Evolutionary conservation across 345 rosid genomes (phyloP).

Genomic region (Aethionema arabicum): DNA sequence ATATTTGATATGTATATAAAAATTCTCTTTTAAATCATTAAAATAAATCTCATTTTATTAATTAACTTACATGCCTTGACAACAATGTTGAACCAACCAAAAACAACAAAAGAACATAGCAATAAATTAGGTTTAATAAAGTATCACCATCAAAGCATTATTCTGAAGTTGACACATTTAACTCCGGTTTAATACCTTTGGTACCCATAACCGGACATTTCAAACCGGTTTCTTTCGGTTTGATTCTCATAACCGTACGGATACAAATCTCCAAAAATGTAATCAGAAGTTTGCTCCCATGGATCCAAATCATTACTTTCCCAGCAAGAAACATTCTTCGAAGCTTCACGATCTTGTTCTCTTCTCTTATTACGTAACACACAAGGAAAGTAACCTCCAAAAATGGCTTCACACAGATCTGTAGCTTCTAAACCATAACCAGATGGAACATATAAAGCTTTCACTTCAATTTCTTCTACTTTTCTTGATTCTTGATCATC

Average conservation of each 20-base stretch:
- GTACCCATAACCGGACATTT: constrained; percentile 31
- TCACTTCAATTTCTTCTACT: constrained; percentile 30
- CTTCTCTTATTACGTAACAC: constrained; percentile 38
- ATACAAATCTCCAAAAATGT: constrained; percentile 62
- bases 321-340: constrained; percentile 21
- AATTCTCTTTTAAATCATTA: background rate
- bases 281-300: constrained; percentile 65
- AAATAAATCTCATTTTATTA: background rate
- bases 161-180: constrained; percentile 2
- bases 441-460: constrained; percentile 50
- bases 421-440: constrained; percentile 80
- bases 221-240: constrained; percentile 18
- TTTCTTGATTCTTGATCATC: constrained; percentile 6
- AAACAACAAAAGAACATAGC: background rate
- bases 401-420: constrained; percentile 72
- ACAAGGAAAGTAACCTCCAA: constrained; percentile 86
- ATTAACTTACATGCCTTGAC: background rate
- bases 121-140: constrained; percentile 16
- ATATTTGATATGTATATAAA: too few relatives aligned
- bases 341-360: constrained; percentile 8
- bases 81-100: constrained; percentile 19
- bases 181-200: constrained; percentile 20
- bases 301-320: constrained; percentile 34
- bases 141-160: constrained; percentile 3
- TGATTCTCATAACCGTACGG: constrained; percentile 45